Evolutionary conservation across 345 rosid genomes (phyloP).

Genomic region (Bretschneidera sinensis): DNA sequence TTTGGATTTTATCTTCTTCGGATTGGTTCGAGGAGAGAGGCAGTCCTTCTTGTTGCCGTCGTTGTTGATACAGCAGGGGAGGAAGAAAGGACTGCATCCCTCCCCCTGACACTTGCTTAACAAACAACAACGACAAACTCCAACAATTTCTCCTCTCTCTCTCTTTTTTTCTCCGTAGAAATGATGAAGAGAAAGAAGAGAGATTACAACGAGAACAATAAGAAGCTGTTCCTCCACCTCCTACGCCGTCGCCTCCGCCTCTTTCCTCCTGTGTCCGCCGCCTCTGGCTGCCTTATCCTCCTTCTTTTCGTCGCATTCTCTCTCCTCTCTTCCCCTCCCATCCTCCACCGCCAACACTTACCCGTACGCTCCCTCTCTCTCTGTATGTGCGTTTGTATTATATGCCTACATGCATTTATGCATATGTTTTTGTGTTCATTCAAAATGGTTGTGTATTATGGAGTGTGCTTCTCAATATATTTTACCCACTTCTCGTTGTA

Average conservation of each 20-base stretch:
- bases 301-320: slow-evolving; percentile 46
- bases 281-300: slow-evolving; percentile 56
- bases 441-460: background rate
- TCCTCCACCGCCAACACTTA: slow-evolving; percentile 20
- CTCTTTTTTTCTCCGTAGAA: background rate
- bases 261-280: slow-evolving; percentile 51
- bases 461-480: background rate
- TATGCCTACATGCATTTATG: too few relatives aligned
- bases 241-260: slow-evolving; percentile 53
- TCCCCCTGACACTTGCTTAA: too few relatives aligned
- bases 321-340: slow-evolving; percentile 46
- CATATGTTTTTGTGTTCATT: background rate
- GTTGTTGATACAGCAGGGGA: too few relatives aligned
- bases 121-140: background rate
- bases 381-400: too few relatives aligned
- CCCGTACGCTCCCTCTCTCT: slow-evolving; percentile 17
- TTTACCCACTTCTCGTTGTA: background rate
- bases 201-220: slow-evolving; percentile 21
- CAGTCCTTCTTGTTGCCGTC: too few relatives aligned
- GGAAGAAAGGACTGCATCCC: too few relatives aligned
- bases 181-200: slow-evolving; percentile 41
- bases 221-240: slow-evolving; percentile 30
- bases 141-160: background rate
- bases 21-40: too few relatives aligned
- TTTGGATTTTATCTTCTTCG: background rate